Base-by-base conservation (phyloP, 2,329 filamentous ascomycete genomes). In the Aspergillus sp. region DNA sequence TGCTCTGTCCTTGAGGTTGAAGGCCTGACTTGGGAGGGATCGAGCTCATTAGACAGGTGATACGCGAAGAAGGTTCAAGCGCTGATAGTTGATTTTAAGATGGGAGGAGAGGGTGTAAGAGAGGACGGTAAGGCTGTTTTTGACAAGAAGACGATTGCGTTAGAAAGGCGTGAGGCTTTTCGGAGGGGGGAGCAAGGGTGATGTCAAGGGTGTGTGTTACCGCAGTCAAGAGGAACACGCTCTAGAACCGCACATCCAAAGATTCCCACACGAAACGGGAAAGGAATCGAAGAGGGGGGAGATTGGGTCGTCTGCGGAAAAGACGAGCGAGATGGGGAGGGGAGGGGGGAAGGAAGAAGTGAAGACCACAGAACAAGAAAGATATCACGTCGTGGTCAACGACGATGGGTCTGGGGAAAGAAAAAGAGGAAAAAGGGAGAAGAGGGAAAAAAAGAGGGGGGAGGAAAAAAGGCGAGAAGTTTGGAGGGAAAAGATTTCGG, bases 41-140 rank as follows among this genome's bases (percentile, higher is more conserved):
- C 82, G 84, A 86, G 79, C 81, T 87, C 85, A 88, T 87, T 83
- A 84, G 82, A 82, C 73, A 76, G 74, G 72, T 74, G 64, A 62
- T 61, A 51, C 32, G 57, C 52, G 25, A 48, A 59, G 48, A 62
- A 61, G 58, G 50, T 60, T 42, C 58, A 61, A 58, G 49, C 36
- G 54, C 54, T 55, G 41, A 21, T 21, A 44, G 21, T 59, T 10
- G 32, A 32, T 11, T 56, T 57, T 51, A 2, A 15, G 15, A 32
- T n/a, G 48, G 25, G 25, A 5, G 30, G 21, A 27, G 52, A 44
- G 17, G 21, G 30, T 38, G 25, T 13, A 44, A 32, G 57, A 38
- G 51, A 60, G 60, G 61, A 61, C 57, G 61, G 64, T 58, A 59
- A 41, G 61, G 52, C 41, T 55, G 47, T 50, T 41, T 42, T 50